Percentiles rank a stretch among this genome's conserved stretches.
Evolutionary conservation across 768 basidiomycete genomes (phyloP).

Genomic region (Suillus occidentalis): DNA sequence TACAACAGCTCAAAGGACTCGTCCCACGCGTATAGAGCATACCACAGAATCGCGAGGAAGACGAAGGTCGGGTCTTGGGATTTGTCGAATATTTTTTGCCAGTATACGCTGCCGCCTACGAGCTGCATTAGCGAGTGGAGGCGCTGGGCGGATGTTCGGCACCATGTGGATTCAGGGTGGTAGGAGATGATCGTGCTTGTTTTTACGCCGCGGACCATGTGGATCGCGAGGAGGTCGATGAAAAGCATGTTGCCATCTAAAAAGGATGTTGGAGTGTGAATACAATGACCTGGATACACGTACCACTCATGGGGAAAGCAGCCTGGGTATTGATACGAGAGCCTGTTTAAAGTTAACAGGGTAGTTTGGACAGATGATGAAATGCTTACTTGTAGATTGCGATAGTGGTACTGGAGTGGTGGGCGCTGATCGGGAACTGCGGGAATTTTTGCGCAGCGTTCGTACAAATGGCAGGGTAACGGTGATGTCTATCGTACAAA

Average conservation of each 20-base stretch:
- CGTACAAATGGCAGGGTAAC: conserved; percentile 55
- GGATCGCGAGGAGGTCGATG: conserved; percentile 52
- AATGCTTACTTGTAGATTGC: background rate
- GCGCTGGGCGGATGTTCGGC: conserved; percentile 20
- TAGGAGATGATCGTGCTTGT: conserved; percentile 29
- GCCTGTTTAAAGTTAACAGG: too few relatives aligned
- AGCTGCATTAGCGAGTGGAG: conserved; percentile 30
- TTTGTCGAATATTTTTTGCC: conserved; percentile 23
- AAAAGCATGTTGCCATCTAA: conserved; percentile 24
- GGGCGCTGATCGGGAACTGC: background rate
- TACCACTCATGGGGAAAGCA: conserved; percentile 41
- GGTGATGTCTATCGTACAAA: conserved; percentile 47
- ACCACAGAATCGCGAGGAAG: conserved; percentile 55
- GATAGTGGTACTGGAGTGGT: background rate
- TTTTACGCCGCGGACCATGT: conserved; percentile 42
- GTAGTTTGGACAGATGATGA: conserved; percentile 8
- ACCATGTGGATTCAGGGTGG: conserved; percentile 23
- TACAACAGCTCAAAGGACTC: conserved; percentile 55
- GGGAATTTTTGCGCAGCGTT: conserved; percentile 28
- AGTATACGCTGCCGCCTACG: conserved; percentile 34
- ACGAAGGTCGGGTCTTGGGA: conserved; percentile 54
- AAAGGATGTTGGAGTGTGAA: conserved; percentile 1
- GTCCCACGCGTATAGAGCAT: conserved; percentile 63
- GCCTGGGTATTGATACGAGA: conserved; percentile 52
- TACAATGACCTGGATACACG: conserved; percentile 11